Evolutionary conservation across 495 filamentous ascomycete genomes (phyloP).

Genomic region (Tuber indicum): DNA sequence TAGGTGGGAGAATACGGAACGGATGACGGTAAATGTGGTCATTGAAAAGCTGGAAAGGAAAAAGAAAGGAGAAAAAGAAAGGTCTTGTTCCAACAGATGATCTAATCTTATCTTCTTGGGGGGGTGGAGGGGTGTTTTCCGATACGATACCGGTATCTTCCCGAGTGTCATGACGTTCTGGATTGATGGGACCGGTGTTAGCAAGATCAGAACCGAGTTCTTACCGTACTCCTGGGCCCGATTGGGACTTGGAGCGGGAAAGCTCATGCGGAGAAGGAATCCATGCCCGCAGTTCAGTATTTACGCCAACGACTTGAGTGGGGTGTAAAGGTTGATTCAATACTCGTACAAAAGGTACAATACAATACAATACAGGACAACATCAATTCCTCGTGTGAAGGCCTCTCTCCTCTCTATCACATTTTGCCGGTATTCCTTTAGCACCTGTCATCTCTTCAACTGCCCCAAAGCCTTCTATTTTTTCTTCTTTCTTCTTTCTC

Average conservation of each 20-base stretch:
- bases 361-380: not conserved
- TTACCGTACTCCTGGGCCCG: not conserved
- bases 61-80: not conserved
- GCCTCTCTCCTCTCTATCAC: not conserved
- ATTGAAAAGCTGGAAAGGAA: not conserved
- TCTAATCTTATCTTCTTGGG: constrained; percentile 1
- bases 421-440: not conserved
- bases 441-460: not conserved
- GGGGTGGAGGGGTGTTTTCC: not conserved
- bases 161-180: not conserved
- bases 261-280: not conserved
- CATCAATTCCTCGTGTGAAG: not conserved
- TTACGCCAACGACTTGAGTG: not conserved
- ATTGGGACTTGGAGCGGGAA: not conserved
- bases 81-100: not conserved
- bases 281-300: not conserved
- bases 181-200: not conserved
- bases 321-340: not conserved
- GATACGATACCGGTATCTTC: not conserved
- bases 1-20: not conserved
- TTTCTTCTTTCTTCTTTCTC: not conserved
- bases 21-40: not conserved
- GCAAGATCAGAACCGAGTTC: not conserved
- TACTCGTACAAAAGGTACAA: too few relatives aligned
- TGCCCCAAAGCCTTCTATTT: not conserved